Evolutionary conservation across 495 filamentous ascomycete genomes (phyloP), one percentile per base, ranked within the genome.

Genomic region (Hamigera avellanea): DNA sequence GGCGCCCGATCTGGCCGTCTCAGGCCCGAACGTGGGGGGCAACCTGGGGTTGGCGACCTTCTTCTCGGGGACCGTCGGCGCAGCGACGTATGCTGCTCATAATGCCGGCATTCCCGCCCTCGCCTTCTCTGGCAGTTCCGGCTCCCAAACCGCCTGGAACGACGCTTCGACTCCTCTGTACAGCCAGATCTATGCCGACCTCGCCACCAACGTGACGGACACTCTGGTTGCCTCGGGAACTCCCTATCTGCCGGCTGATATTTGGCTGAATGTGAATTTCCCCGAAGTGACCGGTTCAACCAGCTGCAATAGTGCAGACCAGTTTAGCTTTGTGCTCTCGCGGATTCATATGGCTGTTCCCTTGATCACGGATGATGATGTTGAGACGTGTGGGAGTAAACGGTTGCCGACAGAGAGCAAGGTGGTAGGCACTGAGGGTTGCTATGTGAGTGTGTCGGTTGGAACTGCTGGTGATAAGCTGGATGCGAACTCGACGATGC

Each of bases 191-290:
- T 81, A 82, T 42, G 76, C 76, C 1, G 62, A 77, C 33, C 59
- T 81, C 2, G 65, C 79, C 5, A 58, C 66, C 12, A 73, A 69
- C 23, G 39, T 83, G 2, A 75, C 70, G 6, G 54, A 76, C 14
- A 54, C 55, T 0, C 37, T 81, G 6, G 33, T 78, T 1, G 57
- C 46, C 7, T 59, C 70, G 7, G 75, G 74, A n/a, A 58, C 52
- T 8, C 79, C 79, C 0, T 81, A 77, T 36, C 60, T 81, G 1
- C 76, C 77, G 0, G 39, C 53, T 0, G 58, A 68, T 31, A 60
- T 70, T 9, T 83, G 66, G 65, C 62, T 83, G 32, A 82, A 81
- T 40, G 75, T 82, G 35, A 82, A 83, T 51, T 81, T 75, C 47
- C 69, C 70, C 2, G 52, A 56, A 8, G 66, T 75, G 9, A 56